Percentiles rank a stretch among this genome's conserved stretches.
Evolutionary conservation across 139 green algal genomes (phyloP).

Genomic region (Picochlorum sp.): DNA sequence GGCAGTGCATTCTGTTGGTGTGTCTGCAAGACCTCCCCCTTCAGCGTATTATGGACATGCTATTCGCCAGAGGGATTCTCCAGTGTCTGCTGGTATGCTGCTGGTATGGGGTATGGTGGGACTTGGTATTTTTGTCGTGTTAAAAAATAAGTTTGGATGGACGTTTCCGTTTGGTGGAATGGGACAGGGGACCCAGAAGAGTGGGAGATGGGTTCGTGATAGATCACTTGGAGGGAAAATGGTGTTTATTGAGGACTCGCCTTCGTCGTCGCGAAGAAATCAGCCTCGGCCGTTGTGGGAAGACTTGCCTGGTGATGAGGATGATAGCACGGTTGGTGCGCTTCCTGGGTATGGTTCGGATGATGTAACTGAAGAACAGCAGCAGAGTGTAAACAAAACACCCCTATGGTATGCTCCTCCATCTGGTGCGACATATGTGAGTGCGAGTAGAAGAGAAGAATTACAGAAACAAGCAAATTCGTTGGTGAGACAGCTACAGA

Average conservation of each 20-base stretch:
- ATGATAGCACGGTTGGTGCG: too few species aligned
- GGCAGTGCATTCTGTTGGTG: background rate
- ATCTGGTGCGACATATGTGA: slow-evolving; percentile 3
- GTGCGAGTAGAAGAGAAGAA: slow-evolving; percentile 11
- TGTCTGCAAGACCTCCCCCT: background rate
- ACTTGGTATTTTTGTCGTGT: background rate
- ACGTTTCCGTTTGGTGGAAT: background rate
- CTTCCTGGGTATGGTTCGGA: too few species aligned
- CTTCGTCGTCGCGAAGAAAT: background rate
- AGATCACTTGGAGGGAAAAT: slow-evolving; percentile 37
- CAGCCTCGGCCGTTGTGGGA: background rate
- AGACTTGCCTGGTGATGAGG: background rate
- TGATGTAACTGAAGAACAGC: background rate
- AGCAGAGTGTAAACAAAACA: background rate
- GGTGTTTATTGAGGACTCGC: slow-evolving; percentile 19
- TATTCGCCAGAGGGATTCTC: background rate
- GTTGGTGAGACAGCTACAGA: slow-evolving; percentile 29
- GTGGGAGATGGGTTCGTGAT: slow-evolving; percentile 34
- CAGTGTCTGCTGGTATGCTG: background rate
- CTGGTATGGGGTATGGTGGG: background rate
- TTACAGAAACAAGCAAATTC: slow-evolving; percentile 18
- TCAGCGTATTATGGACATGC: background rate
- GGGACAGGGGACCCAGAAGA: background rate
- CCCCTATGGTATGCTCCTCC: slow-evolving; percentile 27
- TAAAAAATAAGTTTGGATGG: slow-evolving; percentile 7